Evolutionary conservation across 75 land plant genomes (phyloP), one percentile per base, ranked within the genome.

Genomic region (Adiantum capillusveneris): DNA sequence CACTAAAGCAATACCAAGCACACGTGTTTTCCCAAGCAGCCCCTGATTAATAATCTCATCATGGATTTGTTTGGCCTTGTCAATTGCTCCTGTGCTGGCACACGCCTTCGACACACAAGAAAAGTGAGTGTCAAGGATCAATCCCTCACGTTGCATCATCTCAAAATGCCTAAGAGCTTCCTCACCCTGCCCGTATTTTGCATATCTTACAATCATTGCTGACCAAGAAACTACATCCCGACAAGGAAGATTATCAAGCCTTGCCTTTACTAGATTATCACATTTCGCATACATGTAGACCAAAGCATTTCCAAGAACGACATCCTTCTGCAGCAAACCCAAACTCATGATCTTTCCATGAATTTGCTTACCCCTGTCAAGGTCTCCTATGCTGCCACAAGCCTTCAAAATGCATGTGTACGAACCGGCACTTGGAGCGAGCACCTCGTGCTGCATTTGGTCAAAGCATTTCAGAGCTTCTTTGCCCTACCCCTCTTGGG

Each of bases 221-320:
- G 72, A 73, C 84, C 84, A 81, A 19, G 76, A 44, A 6, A 71
- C 76, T 0, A 74, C 51, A 49, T 81, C 84, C 49, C 74, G 39
- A 29, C 11, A 31, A 0, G 36, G 31, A 66, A 81, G 64, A 69
- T 76, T 76, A 34, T 77, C 80, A 44, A 81, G 77, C 80, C 25
- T 22, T 7, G 84, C 84, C 31, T 0, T 1, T 5, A 21, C 17
- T 0, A 70, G 31, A 48, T 45, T 60, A 18, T 67, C 66, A 9
- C 31, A 53, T 44, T 70, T 79, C 0, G 76, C 75, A 46, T 79
- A 81, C 34, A 61, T 62, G 29, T 77, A 81, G 3, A 81, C 11
- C 27, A 81, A 55, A 0, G 74, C 78, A 25, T 77, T 77, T n/a
- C 31, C n/a, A 31, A 62, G 22, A 2, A 6, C 5, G 3, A 39